Percentiles rank a stretch among this genome's conserved stretches.
Evolutionary conservation across 225 moss, liverwort and hornwort species (phyloP).

Genomic region (Bryum argenteum): DNA sequence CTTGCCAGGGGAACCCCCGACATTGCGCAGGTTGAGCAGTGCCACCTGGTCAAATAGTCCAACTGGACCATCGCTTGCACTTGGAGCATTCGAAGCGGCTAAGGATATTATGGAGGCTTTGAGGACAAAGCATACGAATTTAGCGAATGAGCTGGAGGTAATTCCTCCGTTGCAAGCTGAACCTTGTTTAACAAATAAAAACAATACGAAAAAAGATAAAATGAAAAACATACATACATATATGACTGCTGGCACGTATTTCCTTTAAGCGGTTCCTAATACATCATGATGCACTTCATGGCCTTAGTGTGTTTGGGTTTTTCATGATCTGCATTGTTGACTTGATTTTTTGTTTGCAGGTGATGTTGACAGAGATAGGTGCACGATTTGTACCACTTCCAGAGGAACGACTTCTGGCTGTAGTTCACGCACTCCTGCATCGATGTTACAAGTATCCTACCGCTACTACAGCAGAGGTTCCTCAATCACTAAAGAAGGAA

Average conservation of each 20-base stretch:
- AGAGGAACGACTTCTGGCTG: conserved; percentile 96
- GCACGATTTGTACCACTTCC: conserved; percentile 99
- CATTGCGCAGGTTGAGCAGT: conserved; percentile 69
- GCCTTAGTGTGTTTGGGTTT: conserved; percentile 1
- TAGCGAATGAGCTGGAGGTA: conserved; percentile 97
- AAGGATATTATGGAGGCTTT: conserved; percentile 99
- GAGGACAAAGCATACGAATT: conserved; percentile 87
- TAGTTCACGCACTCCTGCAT: conserved; percentile 94
- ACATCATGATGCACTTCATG: not conserved
- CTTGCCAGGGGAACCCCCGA: conserved; percentile 67
- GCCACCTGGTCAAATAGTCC: conserved; percentile 69
- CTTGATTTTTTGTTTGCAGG: conserved; percentile 50
- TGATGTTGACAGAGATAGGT: conserved; percentile 99
- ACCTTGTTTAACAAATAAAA: no score
- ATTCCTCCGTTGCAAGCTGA: conserved; percentile 13
- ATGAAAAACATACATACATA: not conserved
- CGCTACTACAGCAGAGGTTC: conserved; percentile 98
- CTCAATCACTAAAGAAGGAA: conserved; percentile 97
- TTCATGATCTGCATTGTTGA: conserved; percentile 17
- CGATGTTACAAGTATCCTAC: conserved; percentile 99
- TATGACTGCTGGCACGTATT: conserved; percentile 18
- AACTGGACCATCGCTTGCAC: conserved; percentile 73
- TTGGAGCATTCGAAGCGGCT: conserved; percentile 95
- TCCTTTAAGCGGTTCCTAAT: conserved; percentile 17
- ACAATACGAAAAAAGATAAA: no score